phyloP scores from a whole-genome alignment of 108 stramenopile species.

The Skeletonema costatum region DNA sequence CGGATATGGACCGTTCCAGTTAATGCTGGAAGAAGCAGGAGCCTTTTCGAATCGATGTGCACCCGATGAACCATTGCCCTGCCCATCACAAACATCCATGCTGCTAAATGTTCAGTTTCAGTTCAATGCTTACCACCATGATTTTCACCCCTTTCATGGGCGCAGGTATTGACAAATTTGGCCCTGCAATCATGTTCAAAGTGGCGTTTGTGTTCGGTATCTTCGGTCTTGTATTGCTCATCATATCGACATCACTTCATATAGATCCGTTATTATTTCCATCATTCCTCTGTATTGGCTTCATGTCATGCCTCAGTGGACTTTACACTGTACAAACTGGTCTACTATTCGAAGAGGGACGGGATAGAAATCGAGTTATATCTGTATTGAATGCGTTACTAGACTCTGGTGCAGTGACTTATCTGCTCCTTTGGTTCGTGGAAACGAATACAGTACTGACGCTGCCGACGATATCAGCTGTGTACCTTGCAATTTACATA shows the following conservation, averaged over 20 bases:
- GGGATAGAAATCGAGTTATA: constrained; percentile 35
- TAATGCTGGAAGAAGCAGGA: constrained; percentile 42
- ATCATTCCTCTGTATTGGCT: constrained; percentile 24
- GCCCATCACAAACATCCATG: constrained; percentile 38
- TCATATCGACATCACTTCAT: constrained; percentile 1
- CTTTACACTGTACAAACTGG: constrained; percentile 32
- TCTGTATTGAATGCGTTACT: constrained; percentile 47
- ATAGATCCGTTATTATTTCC: constrained; percentile 23
- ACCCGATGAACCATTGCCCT: constrained; percentile 5
- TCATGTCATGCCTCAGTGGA: constrained; percentile 2
- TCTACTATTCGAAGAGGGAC: constrained; percentile 9
- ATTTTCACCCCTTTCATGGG: constrained; percentile 33
- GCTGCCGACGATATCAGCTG: neutral
- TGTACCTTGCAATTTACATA: constrained; percentile 23
- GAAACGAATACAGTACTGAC: neutral
- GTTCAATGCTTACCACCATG: constrained; percentile 9
- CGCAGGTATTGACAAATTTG: constrained; percentile 24
- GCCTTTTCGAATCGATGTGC: constrained; percentile 32
- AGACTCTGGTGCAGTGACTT: constrained; percentile 51
- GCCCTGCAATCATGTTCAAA: constrained; percentile 2
- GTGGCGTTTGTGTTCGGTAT: constrained; percentile 4
- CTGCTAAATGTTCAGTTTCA: constrained; percentile 42
- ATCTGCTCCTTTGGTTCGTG: constrained; percentile 43
- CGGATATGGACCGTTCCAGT: constrained; percentile 60
- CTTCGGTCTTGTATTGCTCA: constrained; percentile 3